These are phyloP conservation scores for Cercospora canescens DNA, from an alignment of 2,329 filamentous ascomycete genomes.

Conservation along the genomic window DNA sequence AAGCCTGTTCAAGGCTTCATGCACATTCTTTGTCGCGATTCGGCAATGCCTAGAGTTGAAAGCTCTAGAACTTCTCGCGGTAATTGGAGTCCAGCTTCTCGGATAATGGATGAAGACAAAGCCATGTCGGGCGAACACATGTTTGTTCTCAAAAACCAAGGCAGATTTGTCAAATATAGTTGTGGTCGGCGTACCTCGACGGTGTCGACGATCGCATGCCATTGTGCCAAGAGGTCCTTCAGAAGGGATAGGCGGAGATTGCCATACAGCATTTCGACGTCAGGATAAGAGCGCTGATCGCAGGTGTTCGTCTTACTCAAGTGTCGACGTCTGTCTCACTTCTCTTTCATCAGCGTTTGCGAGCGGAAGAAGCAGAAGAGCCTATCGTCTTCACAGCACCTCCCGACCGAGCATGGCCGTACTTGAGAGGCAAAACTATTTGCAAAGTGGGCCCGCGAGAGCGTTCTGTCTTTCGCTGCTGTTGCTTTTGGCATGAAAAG, in stretches of 20 bases:
- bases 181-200: not conserved
- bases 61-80: conserved; percentile 4
- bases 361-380: not conserved
- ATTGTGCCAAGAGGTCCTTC: conserved; percentile 1
- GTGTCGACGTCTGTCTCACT: conserved; percentile 1
- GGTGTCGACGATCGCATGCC: conserved; percentile 1
- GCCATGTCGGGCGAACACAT: conserved; percentile 7
- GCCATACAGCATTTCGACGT: not conserved
- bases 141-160: not conserved
- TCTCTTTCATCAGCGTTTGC: not conserved
- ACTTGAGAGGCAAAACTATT: not conserved
- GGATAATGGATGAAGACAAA: conserved; percentile 15
- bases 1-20: not conserved
- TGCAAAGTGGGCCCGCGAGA: not conserved
- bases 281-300: not conserved
- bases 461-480: not conserved
- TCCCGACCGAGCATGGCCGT: not conserved
- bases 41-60: conserved; percentile 9
- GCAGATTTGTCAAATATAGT: conserved; percentile 7
- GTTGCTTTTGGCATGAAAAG: not conserved
- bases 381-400: not conserved
- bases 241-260: not conserved
- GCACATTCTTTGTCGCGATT: conserved; percentile 6
- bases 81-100: not conserved
- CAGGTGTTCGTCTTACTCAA: not conserved